Percentiles rank a stretch among this genome's conserved stretches.
Evolutionary conservation across 2,329 filamentous ascomycete genomes (phyloP).

Genomic region (Diaporthe nobilis): DNA sequence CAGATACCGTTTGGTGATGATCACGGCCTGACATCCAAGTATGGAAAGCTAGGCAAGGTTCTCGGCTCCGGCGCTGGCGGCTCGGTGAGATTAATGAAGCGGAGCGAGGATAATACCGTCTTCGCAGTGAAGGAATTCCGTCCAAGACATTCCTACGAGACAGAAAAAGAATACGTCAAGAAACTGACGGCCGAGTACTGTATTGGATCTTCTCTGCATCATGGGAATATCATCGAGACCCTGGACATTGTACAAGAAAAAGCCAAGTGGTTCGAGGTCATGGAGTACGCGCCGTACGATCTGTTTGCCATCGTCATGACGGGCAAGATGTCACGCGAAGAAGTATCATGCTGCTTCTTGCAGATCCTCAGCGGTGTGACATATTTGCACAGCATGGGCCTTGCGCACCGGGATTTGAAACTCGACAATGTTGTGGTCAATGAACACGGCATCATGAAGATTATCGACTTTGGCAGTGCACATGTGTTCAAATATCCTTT

Average conservation of each 20-base stretch:
- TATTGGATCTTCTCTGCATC: slow-evolving; percentile 95
- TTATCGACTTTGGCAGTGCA: slow-evolving; percentile 98
- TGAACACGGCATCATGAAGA: slow-evolving; percentile 97
- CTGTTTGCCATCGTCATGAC: slow-evolving; percentile 99
- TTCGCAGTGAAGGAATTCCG: slow-evolving; percentile 99
- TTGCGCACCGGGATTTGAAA: slow-evolving; percentile 96
- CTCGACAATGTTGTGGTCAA: slow-evolving; percentile 98
- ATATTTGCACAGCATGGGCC: slow-evolving; percentile 93
- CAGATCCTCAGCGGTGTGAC: slow-evolving; percentile 96
- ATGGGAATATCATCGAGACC: slow-evolving; percentile 98
- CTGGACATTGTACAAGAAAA: slow-evolving; percentile 97
- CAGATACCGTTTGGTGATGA: slow-evolving; percentile 94
- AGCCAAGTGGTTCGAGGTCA: slow-evolving; percentile 96
- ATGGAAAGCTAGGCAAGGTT: slow-evolving; percentile 95
- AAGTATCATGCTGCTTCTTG: slow-evolving; percentile 90
- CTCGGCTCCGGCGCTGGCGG: slow-evolving; percentile 94
- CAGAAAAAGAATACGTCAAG: slow-evolving; percentile 95
- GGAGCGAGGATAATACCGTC: slow-evolving; percentile 90
- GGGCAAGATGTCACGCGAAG: slow-evolving; percentile 93
- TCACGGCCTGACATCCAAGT: slow-evolving; percentile 90
- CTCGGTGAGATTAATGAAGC: slow-evolving; percentile 93
- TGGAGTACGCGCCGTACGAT: slow-evolving; percentile 98
- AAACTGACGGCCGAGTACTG: slow-evolving; percentile 99
- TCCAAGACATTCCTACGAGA: slow-evolving; percentile 91
- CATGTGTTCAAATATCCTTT: slow-evolving; percentile 98